Evolutionary conservation across 2,329 filamentous ascomycete species (phyloP).

Genomic region (Arthrobotrys pseudoclavata): DNA sequence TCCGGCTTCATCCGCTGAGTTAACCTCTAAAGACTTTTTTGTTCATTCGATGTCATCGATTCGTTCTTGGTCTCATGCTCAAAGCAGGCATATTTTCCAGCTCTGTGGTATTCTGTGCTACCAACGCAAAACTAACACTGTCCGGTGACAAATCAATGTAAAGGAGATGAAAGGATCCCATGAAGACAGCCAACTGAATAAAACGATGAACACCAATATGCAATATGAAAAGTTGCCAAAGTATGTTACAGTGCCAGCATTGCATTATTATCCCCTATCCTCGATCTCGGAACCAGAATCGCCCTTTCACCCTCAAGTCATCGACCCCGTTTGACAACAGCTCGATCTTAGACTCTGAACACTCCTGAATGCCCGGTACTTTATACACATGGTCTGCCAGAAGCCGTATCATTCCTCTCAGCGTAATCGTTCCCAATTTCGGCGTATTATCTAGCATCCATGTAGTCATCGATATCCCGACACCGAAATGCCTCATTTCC

Average conservation of each 20-base stretch:
- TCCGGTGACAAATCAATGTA: constrained; percentile 1
- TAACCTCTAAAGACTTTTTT: constrained; percentile 26
- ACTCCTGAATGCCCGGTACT: not conserved
- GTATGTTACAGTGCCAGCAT: no score
- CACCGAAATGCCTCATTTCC: not conserved
- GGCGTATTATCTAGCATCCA: not conserved
- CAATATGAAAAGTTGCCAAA: no score
- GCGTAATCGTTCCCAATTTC: not conserved
- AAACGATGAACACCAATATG: no score
- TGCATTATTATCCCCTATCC: no score
- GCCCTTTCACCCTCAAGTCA: not conserved
- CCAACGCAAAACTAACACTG: constrained; percentile 9
- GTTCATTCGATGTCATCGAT: constrained; percentile 21
- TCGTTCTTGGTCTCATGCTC: not conserved
- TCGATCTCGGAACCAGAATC: not conserved
- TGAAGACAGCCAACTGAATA: no score
- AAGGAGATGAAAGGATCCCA: not conserved
- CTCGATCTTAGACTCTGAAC: not conserved
- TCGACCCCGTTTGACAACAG: constrained; percentile 2
- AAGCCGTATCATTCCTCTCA: constrained; percentile 1
- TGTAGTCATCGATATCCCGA: not conserved
- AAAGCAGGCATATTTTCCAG: constrained; percentile 22
- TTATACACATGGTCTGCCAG: not conserved
- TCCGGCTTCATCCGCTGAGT: constrained; percentile 24
- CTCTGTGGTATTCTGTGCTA: constrained; percentile 8